phyloP scores from a whole-genome alignment of 2,329 filamentous ascomycete species.

The Apiospora hydei region DNA sequence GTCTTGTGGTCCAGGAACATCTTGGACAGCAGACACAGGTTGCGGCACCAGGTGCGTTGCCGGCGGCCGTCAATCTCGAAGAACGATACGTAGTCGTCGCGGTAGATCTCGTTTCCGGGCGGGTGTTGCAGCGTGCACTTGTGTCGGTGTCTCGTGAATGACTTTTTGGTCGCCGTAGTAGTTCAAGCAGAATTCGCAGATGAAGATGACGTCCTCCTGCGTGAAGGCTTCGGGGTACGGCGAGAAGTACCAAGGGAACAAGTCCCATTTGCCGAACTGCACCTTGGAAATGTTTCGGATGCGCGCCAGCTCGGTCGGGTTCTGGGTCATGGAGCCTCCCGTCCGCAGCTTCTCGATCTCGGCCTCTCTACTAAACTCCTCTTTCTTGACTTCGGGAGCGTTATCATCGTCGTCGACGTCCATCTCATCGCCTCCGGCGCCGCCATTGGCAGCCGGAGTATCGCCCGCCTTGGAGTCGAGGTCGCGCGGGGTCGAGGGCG shows the following conservation, averaged over 20 bases:
- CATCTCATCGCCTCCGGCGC: conserved; percentile 54
- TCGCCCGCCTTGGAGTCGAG: conserved; percentile 53
- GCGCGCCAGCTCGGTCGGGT: conserved; percentile 93
- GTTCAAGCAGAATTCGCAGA: conserved; percentile 95
- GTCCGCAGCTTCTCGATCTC: conserved; percentile 97
- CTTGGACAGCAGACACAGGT: conserved; percentile 91
- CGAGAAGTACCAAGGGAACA: conserved; percentile 99
- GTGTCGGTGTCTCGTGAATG: conserved; percentile 83
- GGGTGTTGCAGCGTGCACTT: conserved; percentile 94
- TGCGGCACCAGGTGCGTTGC: conserved; percentile 95
- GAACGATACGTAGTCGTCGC: conserved; percentile 91
- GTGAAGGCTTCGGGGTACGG: conserved; percentile 92
- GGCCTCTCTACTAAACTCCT: conserved; percentile 78
- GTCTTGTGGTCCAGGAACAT: conserved; percentile 97
- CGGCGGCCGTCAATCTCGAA: conserved; percentile 96
- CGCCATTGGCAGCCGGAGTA: conserved; percentile 50
- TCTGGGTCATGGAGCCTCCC: conserved; percentile 97
- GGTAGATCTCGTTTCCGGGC: conserved; percentile 97
- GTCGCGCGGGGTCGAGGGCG: conserved; percentile 52
- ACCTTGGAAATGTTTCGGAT: conserved; percentile 94
- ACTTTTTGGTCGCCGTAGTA: conserved; percentile 87
- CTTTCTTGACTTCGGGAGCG: conserved; percentile 50
- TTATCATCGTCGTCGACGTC: conserved; percentile 62
- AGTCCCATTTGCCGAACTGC: conserved; percentile 89
- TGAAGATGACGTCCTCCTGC: conserved; percentile 88